These are phyloP conservation scores for Rhizopus delemar DNA, from an alignment of 371 early-diverging fungal species.

Conservation along the genomic window DNA sequence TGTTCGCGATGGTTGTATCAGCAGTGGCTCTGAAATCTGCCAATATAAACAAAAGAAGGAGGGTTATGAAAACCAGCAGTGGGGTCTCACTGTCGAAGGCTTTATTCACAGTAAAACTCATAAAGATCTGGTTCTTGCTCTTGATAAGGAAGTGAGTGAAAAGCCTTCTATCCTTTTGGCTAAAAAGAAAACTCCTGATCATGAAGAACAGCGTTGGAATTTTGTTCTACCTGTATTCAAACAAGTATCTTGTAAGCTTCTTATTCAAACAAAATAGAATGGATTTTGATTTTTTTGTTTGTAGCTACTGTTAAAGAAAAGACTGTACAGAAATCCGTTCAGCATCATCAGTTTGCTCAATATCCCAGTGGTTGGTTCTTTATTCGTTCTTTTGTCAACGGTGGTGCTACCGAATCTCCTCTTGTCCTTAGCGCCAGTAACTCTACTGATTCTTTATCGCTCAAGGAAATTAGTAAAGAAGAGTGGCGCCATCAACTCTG, in stretches of 20 bases:
- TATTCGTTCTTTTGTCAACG: conserved; percentile 35
- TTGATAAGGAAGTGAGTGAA: conserved; percentile 1
- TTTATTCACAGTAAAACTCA: conserved; percentile 36
- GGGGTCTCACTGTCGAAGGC: conserved; percentile 48
- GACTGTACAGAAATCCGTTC: conserved; percentile 32
- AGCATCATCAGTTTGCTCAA: conserved; percentile 40
- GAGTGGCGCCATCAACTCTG: conserved; percentile 53
- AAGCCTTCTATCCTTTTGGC: conserved; percentile 20
- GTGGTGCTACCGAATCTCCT: conserved; percentile 11
- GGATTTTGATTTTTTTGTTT: not conserved
- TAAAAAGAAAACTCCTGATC: conserved; percentile 32
- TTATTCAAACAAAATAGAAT: no score
- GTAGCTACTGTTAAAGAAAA: conserved; percentile 25
- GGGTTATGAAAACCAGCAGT: conserved; percentile 41
- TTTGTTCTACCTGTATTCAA: conserved; percentile 54
- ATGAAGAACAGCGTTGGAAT: conserved; percentile 51
- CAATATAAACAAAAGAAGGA: conserved; percentile 47
- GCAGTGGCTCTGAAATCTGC: conserved; percentile 34
- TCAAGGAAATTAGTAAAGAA: conserved; percentile 26
- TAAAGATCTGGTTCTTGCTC: conserved; percentile 30
- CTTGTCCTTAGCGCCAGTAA: conserved; percentile 37
- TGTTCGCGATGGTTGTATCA: conserved; percentile 55
- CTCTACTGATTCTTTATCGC: conserved; percentile 12
- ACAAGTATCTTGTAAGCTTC: conserved; percentile 33
- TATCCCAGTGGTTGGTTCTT: conserved; percentile 52